These are phyloP conservation scores for Globisporangium iwayamae DNA, from an alignment of 352 stramenopile genomes.

Conservation along the genomic window DNA sequence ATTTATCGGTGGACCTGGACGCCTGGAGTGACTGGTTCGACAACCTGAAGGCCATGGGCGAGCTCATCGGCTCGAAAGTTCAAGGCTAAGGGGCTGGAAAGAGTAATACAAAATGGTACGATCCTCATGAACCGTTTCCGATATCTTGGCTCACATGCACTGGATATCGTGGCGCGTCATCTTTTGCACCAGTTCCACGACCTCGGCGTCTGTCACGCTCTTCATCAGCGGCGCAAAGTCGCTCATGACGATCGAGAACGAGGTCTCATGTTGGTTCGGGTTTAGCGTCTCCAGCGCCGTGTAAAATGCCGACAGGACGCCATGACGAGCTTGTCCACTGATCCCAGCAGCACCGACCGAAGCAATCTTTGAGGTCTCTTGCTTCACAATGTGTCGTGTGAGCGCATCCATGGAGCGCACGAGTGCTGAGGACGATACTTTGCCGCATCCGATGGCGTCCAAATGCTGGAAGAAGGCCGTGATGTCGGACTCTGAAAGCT, in stretches of 20 bases:
- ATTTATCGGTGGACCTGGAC: slow-evolving; percentile 72
- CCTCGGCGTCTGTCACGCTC: slow-evolving; percentile 26
- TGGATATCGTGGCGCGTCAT: slow-evolving; percentile 47
- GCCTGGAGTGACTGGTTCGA: slow-evolving; percentile 83
- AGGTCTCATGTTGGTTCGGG: background rate
- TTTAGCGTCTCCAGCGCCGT: slow-evolving; percentile 18
- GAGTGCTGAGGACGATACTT: slow-evolving; percentile 39
- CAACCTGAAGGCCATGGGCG: slow-evolving; percentile 61
- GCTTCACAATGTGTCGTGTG: slow-evolving; percentile 35
- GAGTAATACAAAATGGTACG: background rate
- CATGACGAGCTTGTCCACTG: background rate
- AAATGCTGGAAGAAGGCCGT: slow-evolving; percentile 47
- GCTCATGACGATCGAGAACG: slow-evolving; percentile 23
- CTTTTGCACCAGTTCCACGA: slow-evolving; percentile 52
- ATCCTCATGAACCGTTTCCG: background rate
- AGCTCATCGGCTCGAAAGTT: slow-evolving; percentile 34
- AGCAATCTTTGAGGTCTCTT: background rate
- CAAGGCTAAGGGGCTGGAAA: slow-evolving; percentile 5
- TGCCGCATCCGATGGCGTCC: slow-evolving; percentile 44
- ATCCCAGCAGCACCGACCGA: background rate
- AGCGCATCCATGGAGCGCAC: slow-evolving; percentile 34
- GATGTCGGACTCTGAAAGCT: slow-evolving; percentile 14
- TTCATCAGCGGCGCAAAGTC: slow-evolving; percentile 38
- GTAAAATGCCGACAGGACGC: slow-evolving; percentile 20
- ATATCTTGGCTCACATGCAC: slow-evolving; percentile 36